A percentile compares a stretch with the other conserved stretches of the same genome.
Conservation (phyloP, 2,329 filamentous ascomycete genomes). For the Xylariaceae sp. region DNA sequence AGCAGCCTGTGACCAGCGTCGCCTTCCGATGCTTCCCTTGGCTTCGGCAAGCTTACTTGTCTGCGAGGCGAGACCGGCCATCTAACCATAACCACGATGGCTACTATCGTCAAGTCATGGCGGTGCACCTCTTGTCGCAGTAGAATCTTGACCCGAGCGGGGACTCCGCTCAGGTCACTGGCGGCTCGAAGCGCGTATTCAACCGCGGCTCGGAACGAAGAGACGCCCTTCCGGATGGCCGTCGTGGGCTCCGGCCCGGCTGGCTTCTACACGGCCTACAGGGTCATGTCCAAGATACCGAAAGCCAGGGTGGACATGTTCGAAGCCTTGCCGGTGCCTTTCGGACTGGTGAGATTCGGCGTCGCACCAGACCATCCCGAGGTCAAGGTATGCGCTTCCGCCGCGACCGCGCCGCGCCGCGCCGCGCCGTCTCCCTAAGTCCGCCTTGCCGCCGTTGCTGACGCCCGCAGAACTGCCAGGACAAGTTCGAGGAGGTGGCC, state of each 20-base stretch:
- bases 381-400: slow-evolving; percentile 79
- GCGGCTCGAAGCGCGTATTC: slow-evolving; percentile 8
- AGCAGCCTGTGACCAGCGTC: too few relatives aligned
- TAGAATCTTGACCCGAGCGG: slow-evolving; percentile 8
- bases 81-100: slow-evolving; percentile 17
- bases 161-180: slow-evolving; percentile 5
- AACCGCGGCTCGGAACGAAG: slow-evolving; percentile 9
- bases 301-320: slow-evolving; percentile 87
- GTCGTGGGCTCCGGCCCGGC: slow-evolving; percentile 90
- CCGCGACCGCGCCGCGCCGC: too few relatives aligned
- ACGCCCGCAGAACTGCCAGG: slow-evolving; percentile 74
- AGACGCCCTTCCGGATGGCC: slow-evolving; percentile 66
- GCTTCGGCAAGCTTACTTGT: too few relatives aligned
- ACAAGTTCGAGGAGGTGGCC: slow-evolving; percentile 86
- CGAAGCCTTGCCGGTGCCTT: slow-evolving; percentile 86
- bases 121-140: slow-evolving; percentile 18
- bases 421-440: too few relatives aligned
- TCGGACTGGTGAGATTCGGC: slow-evolving; percentile 84
- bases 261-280: slow-evolving; percentile 89
- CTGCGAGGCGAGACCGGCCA: too few relatives aligned
- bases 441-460: slow-evolving; percentile 1
- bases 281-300: slow-evolving; percentile 68
- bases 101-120: slow-evolving; percentile 18
- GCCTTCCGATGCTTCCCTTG: too few relatives aligned
- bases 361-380: slow-evolving; percentile 98